Conservation (phyloP, 129 eudicot species). For the Flaveria trinervia region DNA sequence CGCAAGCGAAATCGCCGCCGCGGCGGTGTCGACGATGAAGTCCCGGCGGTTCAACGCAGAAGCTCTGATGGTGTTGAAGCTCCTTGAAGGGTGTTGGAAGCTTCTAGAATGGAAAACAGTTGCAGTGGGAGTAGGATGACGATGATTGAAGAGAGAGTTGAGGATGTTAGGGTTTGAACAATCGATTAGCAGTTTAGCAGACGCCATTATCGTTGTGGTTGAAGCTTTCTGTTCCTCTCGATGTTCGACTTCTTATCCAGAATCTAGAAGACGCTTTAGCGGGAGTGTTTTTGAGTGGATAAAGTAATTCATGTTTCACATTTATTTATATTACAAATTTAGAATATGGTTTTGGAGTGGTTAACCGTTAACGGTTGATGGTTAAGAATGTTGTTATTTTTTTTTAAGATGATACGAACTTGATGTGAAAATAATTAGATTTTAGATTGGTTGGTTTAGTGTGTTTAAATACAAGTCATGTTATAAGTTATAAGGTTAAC, state of each 20-base stretch:
- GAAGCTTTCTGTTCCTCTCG: not conserved
- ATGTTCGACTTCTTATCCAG: slow-evolving; percentile 35
- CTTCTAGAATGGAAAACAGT: slow-evolving; percentile 18
- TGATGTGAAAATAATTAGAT: no score
- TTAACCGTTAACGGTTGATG: not conserved
- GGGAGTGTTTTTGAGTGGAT: slow-evolving; percentile 41
- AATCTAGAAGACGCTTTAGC: slow-evolving; percentile 34
- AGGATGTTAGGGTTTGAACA: slow-evolving; percentile 33
- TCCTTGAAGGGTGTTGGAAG: slow-evolving; percentile 24
- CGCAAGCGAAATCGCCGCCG: slow-evolving; percentile 55
- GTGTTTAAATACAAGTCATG: no score
- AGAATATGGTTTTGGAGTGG: no score
- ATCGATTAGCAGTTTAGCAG: slow-evolving; percentile 44
- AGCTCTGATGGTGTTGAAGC: slow-evolving; percentile 39
- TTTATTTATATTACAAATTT: not conserved
- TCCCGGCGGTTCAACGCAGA: slow-evolving; percentile 51
- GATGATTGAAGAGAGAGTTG: slow-evolving; percentile 41
- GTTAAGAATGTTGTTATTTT: no score
- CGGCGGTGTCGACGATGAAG: slow-evolving; percentile 54
- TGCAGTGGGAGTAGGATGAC: slow-evolving; percentile 25
- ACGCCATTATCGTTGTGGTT: slow-evolving; percentile 41
- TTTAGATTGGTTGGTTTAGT: no score
- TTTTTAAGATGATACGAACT: no score
- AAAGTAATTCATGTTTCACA: not conserved
- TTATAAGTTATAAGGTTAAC: no score